Base-by-base conservation (phyloP, 2,329 filamentous ascomycete genomes). In the Periconia sp. region DNA sequence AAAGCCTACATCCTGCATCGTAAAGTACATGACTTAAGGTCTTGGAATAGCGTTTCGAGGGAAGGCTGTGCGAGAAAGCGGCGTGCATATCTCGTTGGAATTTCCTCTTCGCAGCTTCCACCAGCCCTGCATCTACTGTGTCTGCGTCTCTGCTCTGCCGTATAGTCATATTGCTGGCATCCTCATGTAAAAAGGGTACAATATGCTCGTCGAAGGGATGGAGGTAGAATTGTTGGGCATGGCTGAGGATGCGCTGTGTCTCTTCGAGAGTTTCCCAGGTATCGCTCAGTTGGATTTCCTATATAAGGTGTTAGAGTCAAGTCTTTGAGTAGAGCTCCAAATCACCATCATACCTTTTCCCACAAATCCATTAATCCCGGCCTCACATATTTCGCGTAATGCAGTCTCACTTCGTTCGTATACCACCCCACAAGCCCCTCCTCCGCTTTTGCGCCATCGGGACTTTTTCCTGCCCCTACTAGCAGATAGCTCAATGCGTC, bases 61-160 rank as follows among this genome's bases (percentile, higher is more conserved):
- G 82, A 54, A 85, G 78, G 10, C 85, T 86, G 66, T 88, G 87
- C 43, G 83, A 81, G 57, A 90, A 81, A 19, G 89, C 77, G 19
- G 86, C 84, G 62, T 88, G 81, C 11, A 90, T 70, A 57, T 90
- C 86, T 46, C 81, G 76, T 15, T 76, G 77, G 63, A 90, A 88
- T 52, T 81, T 82, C 49, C 59, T 62, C 44, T 52, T 59, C 65
- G 56, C 58, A 30, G 55, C 54, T 40, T 64, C 58, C 1, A 59
- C 58, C 13, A 59, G 47, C 37, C 61, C 61, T 8, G 54, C 49
- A 15, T 65, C 58, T 10, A 49, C 51, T 1, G 53, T 52, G n/a
- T 66, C 55, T 79, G 71, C 40, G 76, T 76, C 31, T 69, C 66
- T 44, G 72, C 69, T 50, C 73, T 76, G 31, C 65, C 69, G 43